Evolutionary conservation across 352 stramenopile genomes (phyloP), one percentile per base, ranked within the genome.

Genomic region (Phytopythium oedochilum): DNA sequence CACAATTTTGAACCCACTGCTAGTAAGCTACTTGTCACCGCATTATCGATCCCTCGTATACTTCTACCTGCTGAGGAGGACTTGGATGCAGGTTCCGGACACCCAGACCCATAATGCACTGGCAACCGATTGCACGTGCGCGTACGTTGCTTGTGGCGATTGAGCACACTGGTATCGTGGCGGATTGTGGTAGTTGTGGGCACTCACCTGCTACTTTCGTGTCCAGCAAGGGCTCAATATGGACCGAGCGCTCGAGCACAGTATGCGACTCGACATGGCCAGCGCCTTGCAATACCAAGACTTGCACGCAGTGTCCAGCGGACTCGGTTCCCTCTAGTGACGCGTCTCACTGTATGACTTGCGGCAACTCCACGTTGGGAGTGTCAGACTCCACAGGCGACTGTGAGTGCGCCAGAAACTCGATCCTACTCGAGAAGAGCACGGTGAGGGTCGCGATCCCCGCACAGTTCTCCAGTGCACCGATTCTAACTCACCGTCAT

Each of bases 191-290:
- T n/a, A n/a, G n/a, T 34, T 34, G 29, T 11, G 5, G 29, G 29
- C 29, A 34, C 29, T 34, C 5, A 34, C 10, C 29, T 5, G 29
- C 10, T 34, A 11, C 5, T 34, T 34, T 51, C 10, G 42, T 44
- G 6, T 43, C 8, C 61, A 60, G 60, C 20, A 29, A 50, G 5
- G 51, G 45, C 8, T 43, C 68, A 17, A 66, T 81, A 29, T 45
- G 38, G 51, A 54, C 61, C 18, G 28, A 48, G 25, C 57, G 71
- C 39, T 56, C 65, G 0, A 65, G 83, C 28, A 60, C 63, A 9
- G 53, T 36, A 0, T 92, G 82, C 32, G 66, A 72, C 23, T 72
- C 78, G 10, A 83, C 70, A 11, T 92, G 82, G 82, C 82, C 82
- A 10, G 74, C 65, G 4, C 77, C 82, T 2, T 89, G 82, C 54